phyloP scores from a whole-genome alignment of 805 yeast genomes.

The Myxozyma neotropica region DNA sequence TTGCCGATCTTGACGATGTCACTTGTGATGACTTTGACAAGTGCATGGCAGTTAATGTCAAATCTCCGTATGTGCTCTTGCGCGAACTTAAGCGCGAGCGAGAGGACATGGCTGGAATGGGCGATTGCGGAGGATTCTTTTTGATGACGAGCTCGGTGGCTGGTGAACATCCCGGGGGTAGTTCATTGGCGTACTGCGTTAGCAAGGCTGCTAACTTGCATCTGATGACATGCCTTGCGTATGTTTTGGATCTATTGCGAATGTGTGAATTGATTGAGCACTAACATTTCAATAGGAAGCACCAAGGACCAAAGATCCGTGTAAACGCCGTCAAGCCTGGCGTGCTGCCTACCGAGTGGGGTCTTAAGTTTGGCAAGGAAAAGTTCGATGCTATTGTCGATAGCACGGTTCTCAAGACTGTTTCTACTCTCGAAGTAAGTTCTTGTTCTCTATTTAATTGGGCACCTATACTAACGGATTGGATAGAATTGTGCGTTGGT shows the following conservation, averaged over 20 bases:
- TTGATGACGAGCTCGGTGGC: conserved; percentile 28
- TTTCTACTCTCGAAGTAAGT: conserved; percentile 20
- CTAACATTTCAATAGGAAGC: too few relatives aligned
- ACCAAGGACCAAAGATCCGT: conserved; percentile 30
- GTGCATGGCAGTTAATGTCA: conserved; percentile 33
- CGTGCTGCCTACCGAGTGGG: conserved; percentile 39
- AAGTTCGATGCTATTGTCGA: conserved; percentile 21
- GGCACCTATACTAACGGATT: conserved; percentile 21
- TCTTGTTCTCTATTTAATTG: background rate
- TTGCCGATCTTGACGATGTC: conserved; percentile 41
- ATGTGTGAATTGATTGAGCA: too few relatives aligned
- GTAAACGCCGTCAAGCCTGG: conserved; percentile 37
- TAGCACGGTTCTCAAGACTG: conserved; percentile 16
- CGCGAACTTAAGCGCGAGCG: conserved; percentile 22
- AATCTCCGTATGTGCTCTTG: conserved; percentile 26
- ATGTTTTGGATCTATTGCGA: conserved; percentile 8
- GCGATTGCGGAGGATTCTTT: conserved; percentile 29
- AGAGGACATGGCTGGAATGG: conserved; percentile 9
- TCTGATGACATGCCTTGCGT: conserved; percentile 39
- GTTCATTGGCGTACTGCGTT: conserved; percentile 46
- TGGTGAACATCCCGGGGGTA: conserved; percentile 38
- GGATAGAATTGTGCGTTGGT: conserved; percentile 38
- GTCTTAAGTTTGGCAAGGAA: conserved; percentile 38
- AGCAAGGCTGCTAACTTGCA: conserved; percentile 43
- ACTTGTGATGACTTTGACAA: conserved; percentile 40